phyloP scores from a whole-genome alignment of 2,329 filamentous ascomycete species.

The Elsinoe batatas region DNA sequence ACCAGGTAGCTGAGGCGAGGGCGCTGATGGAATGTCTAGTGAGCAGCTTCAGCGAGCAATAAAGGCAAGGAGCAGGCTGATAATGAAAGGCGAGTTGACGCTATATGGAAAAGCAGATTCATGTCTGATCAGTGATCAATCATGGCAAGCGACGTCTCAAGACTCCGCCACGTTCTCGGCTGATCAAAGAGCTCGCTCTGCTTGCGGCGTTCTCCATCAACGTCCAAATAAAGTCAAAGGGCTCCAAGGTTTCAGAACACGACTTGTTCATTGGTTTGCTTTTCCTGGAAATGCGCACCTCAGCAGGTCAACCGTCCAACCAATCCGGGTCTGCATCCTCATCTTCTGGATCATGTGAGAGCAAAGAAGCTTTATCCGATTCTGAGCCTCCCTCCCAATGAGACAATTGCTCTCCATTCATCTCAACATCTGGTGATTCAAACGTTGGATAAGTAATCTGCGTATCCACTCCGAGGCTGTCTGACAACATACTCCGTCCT shows the following conservation, averaged over 20 bases:
- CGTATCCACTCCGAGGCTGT: neutral
- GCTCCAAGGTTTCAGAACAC: neutral
- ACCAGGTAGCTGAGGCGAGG: too few relatives aligned
- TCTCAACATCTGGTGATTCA: neutral
- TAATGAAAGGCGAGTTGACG: too few relatives aligned
- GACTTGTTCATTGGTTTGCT: neutral
- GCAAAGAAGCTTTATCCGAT: slow-evolving; percentile 40
- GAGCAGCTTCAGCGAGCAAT: too few relatives aligned
- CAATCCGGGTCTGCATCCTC: slow-evolving; percentile 57
- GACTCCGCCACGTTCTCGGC: too few relatives aligned
- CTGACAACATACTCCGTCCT: neutral
- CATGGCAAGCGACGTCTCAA: too few relatives aligned
- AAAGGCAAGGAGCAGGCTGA: too few relatives aligned
- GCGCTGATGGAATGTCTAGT: too few relatives aligned
- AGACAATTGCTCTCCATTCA: neutral
- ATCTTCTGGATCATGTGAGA: slow-evolving; percentile 55
- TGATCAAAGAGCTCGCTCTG: too few relatives aligned
- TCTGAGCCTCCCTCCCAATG: neutral
- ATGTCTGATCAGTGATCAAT: too few relatives aligned
- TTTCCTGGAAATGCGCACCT: neutral
- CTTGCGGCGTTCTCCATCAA: neutral
- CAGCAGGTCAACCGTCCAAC: slow-evolving; percentile 35
- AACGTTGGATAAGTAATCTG: neutral
- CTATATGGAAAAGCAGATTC: too few relatives aligned
- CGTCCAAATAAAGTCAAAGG: neutral